Evolutionary conservation across 2,329 filamentous ascomycete species (phyloP), one percentile per base, ranked within the genome.

Genomic region (Rugonectria rugulosa): DNA sequence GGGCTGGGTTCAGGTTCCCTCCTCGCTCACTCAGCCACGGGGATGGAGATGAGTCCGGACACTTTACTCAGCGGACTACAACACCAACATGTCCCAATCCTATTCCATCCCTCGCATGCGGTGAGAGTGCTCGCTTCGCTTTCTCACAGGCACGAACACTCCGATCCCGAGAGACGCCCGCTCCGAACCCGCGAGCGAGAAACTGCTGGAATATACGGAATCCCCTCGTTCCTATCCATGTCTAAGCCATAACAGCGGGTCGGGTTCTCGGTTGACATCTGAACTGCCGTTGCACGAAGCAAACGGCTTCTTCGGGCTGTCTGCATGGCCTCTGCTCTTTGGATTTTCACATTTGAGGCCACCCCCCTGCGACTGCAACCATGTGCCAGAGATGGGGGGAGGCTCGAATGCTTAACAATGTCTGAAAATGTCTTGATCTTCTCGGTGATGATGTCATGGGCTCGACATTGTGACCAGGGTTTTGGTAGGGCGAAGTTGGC

Each of bases 1-100:
- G 23, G 20, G 29, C 11, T 26, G 42, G 19, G 15, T 21, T 37
- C 27, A 26, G 37, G 21, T 32, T 43, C 20, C 43, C 44, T 47
- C 43, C 24, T 45, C 29, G 47, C 45, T 50, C 53, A 55, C 53
- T 55, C 53, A 55, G 53, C 53, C 53, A 32, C 45, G 38, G 11
- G 3, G 17, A 15, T 15, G n/a, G 32, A 17, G n/a, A 36, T 36
- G 32, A 17, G 19, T 9, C 26, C 11, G 36, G 24, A 12, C 9
- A 15, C 14, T 20, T 55, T 50, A 50, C 32, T 50, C 53, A 50
- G 52, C 53, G 53, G 52, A 21, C 36, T 54, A 48, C 51, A 29
- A 54, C 44, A 29, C n/a, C 12, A 29, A 6, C n/a, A 26, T n/a
- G 31, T 23, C 5, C n/a, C n/a, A n/a, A n/a, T n/a, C n/a, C n/a